phyloP scores from a whole-genome alignment of 768 basidiomycete species.

The Grammothele lineata region DNA sequence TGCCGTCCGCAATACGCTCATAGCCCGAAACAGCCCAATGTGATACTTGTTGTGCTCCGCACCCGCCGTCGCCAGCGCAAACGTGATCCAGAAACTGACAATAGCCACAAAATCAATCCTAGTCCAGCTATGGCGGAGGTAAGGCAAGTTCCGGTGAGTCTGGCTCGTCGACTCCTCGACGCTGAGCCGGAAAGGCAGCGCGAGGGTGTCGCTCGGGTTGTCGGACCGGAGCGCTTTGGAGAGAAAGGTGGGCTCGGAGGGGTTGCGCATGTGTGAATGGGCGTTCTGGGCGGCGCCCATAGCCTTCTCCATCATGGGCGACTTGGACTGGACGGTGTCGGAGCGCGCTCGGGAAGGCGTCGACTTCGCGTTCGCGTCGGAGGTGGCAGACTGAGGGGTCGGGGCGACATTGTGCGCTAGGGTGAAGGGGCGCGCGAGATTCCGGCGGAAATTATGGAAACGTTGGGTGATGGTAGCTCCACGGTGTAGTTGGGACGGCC shows the following conservation, averaged over 20 bases:
- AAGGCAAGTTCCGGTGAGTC: conserved; percentile 71
- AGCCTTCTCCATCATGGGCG: conserved; percentile 33
- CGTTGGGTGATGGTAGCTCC: conserved; percentile 44
- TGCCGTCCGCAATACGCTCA: conserved; percentile 81
- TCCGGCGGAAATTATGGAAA: conserved; percentile 40
- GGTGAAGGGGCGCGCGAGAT: conserved; percentile 52
- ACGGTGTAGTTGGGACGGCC: conserved; percentile 29
- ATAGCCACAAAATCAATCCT: conserved; percentile 88
- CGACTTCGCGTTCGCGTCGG: not conserved
- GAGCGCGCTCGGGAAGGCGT: conserved; percentile 16
- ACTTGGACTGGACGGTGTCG: conserved; percentile 27
- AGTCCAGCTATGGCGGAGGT: conserved; percentile 90
- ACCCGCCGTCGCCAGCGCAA: conserved; percentile 64
- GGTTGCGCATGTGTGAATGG: conserved; percentile 40
- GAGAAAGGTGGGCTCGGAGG: conserved; percentile 45
- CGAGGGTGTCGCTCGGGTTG: conserved; percentile 40
- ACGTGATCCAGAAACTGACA: conserved; percentile 81
- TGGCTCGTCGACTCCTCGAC: conserved; percentile 52
- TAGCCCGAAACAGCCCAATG: conserved; percentile 82
- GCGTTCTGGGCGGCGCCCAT: conserved; percentile 29
- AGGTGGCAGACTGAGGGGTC: conserved; percentile 6
- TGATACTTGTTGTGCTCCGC: conserved; percentile 65
- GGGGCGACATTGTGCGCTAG: conserved; percentile 31
- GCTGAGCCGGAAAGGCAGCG: conserved; percentile 59
- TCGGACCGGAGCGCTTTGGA: conserved; percentile 45